Percentiles rank a stretch among this genome's conserved stretches.
These are phyloP conservation scores for Penicillium riverlandense DNA, from an alignment of 495 filamentous ascomycete genomes.

Conservation along the genomic window DNA sequence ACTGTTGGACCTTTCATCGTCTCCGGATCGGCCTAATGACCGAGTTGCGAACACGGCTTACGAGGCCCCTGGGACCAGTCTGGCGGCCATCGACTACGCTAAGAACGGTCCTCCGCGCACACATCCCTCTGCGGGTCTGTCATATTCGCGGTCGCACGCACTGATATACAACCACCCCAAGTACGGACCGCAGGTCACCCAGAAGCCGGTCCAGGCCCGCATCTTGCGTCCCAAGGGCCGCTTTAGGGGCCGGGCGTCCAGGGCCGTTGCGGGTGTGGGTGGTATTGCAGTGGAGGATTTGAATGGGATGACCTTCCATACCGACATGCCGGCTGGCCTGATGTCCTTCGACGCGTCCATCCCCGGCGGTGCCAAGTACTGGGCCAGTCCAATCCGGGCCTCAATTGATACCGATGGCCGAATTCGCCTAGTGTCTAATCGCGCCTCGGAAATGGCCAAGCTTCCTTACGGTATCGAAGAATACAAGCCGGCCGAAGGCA, in stretches of 20 bases:
- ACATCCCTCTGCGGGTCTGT: constrained; percentile 86
- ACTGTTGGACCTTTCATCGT: constrained; percentile 43
- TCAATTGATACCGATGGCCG: constrained; percentile 53
- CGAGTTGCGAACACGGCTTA: constrained; percentile 29
- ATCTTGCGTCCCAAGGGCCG: constrained; percentile 46
- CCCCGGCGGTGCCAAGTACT: constrained; percentile 60
- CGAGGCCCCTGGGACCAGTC: constrained; percentile 26
- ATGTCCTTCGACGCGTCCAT: constrained; percentile 49
- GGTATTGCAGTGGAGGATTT: constrained; percentile 43
- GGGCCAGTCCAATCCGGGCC: constrained; percentile 50
- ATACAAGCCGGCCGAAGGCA: constrained; percentile 17
- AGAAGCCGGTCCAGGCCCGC: constrained; percentile 60
- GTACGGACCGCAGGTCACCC: constrained; percentile 65
- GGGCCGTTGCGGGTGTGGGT: constrained; percentile 42
- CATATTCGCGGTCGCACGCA: constrained; percentile 68
- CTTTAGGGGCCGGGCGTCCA: constrained; percentile 24
- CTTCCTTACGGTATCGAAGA: constrained; percentile 44
- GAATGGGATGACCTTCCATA: constrained; percentile 31
- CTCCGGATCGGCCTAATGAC: constrained; percentile 29
- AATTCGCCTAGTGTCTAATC: constrained; percentile 42
- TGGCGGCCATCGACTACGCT: constrained; percentile 44
- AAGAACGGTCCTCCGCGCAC: constrained; percentile 65
- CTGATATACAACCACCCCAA: constrained; percentile 71
- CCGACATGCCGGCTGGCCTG: constrained; percentile 29
- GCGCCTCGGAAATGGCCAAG: constrained; percentile 35